Conservation (phyloP, 257 asterid species). For the Striga asiatica region DNA sequence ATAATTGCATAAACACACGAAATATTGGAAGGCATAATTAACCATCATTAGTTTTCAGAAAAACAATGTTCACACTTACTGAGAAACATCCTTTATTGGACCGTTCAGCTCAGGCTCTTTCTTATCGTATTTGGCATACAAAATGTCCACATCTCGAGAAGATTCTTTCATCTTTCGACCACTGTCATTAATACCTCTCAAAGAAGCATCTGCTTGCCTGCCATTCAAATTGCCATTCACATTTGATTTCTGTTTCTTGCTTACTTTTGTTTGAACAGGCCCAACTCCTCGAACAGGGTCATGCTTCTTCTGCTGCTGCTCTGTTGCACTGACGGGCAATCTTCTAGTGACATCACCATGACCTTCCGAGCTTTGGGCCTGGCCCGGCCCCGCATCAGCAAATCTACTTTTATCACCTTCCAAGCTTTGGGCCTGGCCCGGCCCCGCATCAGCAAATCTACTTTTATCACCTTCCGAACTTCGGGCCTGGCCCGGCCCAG, state of each 20-base stretch:
- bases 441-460: constrained; percentile 35
- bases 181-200: constrained; percentile 40
- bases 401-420: constrained; percentile 38
- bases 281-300: constrained; percentile 34
- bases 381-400: constrained; percentile 31
- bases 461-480: constrained; percentile 32
- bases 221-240: constrained; percentile 39
- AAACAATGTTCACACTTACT: constrained; percentile 47
- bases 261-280: constrained; percentile 37
- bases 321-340: constrained; percentile 27
- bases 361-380: constrained; percentile 28
- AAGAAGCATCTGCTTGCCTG: constrained; percentile 42
- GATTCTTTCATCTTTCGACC: constrained; percentile 46
- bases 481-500: constrained; percentile 33
- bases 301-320: constrained; percentile 43
- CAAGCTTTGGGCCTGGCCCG: constrained; percentile 26
- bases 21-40: constrained; percentile 5
- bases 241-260: constrained; percentile 44
- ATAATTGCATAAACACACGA: constrained; percentile 5
- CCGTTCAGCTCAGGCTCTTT: constrained; percentile 79
- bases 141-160: constrained; percentile 53
- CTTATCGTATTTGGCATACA: constrained; percentile 69
- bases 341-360: constrained; percentile 39
- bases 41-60: constrained; percentile 6
- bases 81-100: constrained; percentile 55